Base-by-base conservation (phyloP, 1,284 basidiomycete genomes). In the Phellopilus nigrolimitatus region DNA sequence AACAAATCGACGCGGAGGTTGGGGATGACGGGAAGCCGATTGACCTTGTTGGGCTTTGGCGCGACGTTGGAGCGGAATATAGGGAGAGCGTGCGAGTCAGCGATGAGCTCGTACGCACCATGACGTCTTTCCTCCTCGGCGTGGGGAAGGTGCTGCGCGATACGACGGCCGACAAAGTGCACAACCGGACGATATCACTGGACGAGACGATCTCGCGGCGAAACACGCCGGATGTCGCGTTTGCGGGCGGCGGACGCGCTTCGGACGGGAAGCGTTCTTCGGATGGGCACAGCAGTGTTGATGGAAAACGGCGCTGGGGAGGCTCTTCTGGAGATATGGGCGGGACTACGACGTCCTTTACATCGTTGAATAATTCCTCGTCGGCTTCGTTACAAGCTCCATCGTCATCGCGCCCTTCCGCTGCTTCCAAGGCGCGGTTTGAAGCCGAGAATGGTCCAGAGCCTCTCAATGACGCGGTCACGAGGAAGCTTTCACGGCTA, bases 1-100 rank as follows among this genome's bases (percentile, higher is more conserved):
- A 77, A 46, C 84, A 88, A 64, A 83, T 91, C 43, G 78, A 84
- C 38, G 78, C 82, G 0, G 86, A 89, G 61, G 78, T 90, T 1
- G 74, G 74, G 13, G 78, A 73, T 24, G 70, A 69, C 15, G 64
- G 62, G 15, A 64, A 57, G 27, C 55, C 49, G 24, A 59, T 65
- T 34, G 71, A 76, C 40, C 61, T 78, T 21, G 73, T 71, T 3
- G 78, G 80, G 50, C 66, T 88, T 19, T 90, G 85, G 85, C 70
- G 75, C 48, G 67, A 71, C 43, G 75, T 89, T 8, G 82, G 84
- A 0, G 74, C 72, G 3, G 86, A 90, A 53, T 84, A 81, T 60
- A 67, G 86, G 33, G 88, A 91, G 51, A 76, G 78, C 43, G 57
- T 86, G 55, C 71, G 84, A 58, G 73, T 80, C 43, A 84, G 83